Evolutionary conservation across 768 basidiomycete genomes (phyloP).

Genomic region (Trametes gibbosa): DNA sequence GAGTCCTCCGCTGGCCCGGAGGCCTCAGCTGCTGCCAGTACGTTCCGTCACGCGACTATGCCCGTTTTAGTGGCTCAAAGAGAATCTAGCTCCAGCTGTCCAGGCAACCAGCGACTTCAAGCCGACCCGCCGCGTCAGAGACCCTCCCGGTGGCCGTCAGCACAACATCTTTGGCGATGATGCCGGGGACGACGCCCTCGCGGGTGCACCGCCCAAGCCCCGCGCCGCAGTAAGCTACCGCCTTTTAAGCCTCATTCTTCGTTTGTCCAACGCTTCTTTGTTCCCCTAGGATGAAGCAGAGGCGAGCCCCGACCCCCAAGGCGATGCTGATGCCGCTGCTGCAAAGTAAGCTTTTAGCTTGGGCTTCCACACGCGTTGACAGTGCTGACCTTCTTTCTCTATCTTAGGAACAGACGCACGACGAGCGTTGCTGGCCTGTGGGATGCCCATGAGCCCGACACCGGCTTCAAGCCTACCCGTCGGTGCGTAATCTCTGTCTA

Average conservation of each 20-base stretch:
- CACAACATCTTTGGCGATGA: constrained; percentile 48
- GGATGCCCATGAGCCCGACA: constrained; percentile 36
- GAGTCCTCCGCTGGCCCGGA: constrained; percentile 11
- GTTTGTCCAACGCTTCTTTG: too few species aligned
- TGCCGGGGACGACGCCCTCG: constrained; percentile 53
- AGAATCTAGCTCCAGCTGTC: not conserved
- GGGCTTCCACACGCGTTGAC: not conserved
- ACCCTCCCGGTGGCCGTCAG: constrained; percentile 50
- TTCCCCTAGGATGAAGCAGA: too few species aligned
- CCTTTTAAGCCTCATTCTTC: not conserved
- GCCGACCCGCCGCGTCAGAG: constrained; percentile 57
- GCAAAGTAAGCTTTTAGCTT: too few species aligned
- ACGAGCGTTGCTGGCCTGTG: constrained; percentile 36
- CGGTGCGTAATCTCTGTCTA: constrained; percentile 38
- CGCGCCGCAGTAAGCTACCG: not conserved
- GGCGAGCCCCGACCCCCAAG: too few species aligned
- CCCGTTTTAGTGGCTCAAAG: constrained; percentile 6
- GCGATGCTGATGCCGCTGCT: not conserved
- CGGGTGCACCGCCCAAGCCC: constrained; percentile 48
- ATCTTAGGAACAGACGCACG: constrained; percentile 46
- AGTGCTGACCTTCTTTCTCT: constrained; percentile 13
- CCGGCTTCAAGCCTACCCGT: constrained; percentile 64
- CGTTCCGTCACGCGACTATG: not conserved
- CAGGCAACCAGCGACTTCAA: constrained; percentile 38
- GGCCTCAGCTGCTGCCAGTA: constrained; percentile 1